Base-by-base conservation (phyloP, 2,329 filamentous ascomycete genomes). In the Emergomyces pasteurianus region DNA sequence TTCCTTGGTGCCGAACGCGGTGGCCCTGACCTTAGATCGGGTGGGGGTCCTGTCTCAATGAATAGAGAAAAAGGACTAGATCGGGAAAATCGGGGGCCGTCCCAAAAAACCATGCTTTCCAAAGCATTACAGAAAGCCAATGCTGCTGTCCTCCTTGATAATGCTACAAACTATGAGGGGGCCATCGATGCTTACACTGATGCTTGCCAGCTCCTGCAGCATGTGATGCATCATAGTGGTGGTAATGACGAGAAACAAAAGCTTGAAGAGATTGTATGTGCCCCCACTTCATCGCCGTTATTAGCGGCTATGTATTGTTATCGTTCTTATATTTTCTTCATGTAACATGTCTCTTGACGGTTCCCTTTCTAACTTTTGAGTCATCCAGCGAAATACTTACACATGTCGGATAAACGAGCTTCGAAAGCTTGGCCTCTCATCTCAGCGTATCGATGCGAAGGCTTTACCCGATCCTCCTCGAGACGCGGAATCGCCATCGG, bases 101-200 rank as follows among this genome's bases (percentile, higher is more conserved):
- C 88, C 1, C 88, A 97, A 72, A 97, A 96, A 78, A 89, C 87
- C 12, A 97, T 97, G 92, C 81, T 99, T 42, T 96, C 92, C n/a
- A 89, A 89, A 67, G 94, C 94, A 0, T 78, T 99, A 60, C 88
- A 95, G 71, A 96, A 96, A 76, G 94, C 94, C 57, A 96, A 99
- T 70, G 92, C 90, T 14, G 94, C 94, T 26, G 94, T 99, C 31
- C 83, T 96, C 66, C 83, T 99, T 47, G 94, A 99, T 75, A 97
- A 96, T 81, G 91, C 90, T 16, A 89, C 94, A 69, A 96, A 97
- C 70, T 92, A 94, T 64, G 89, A 92, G 72, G 91, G 90, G 47
- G 94, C 94, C 21, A 86, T 95, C 71, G 85, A 90, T 68, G 91
- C 92, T 16, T 99, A 99, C 72, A 81, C 83, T 12, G 94, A 99